phyloP scores from a whole-genome alignment of 371 early-diverging fungal genomes.

The Mortierella sp. region DNA sequence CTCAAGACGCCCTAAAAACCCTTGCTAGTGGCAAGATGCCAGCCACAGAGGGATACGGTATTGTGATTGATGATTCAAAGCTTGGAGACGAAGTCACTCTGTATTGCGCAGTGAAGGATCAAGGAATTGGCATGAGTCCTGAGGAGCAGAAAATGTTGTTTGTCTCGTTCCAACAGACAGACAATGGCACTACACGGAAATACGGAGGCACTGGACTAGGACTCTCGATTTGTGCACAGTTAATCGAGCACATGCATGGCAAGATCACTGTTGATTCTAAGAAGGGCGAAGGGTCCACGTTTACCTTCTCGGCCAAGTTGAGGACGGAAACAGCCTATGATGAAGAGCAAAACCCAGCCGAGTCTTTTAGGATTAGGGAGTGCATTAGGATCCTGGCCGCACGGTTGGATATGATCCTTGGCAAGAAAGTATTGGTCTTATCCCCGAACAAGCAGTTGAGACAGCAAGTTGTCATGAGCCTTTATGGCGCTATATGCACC shows the following conservation, averaged over 20 bases:
- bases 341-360: constrained; percentile 48
- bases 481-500: background rate
- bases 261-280: constrained; percentile 64
- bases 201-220: constrained; percentile 78
- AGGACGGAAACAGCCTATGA: constrained; percentile 39
- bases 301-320: constrained; percentile 63
- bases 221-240: constrained; percentile 67
- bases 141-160: constrained; percentile 69
- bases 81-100: constrained; percentile 33
- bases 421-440: constrained; percentile 53
- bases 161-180: constrained; percentile 71
- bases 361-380: constrained; percentile 30
- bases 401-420: constrained; percentile 48
- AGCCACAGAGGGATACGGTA: constrained; percentile 15
- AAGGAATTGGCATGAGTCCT: constrained; percentile 68
- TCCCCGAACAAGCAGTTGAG: constrained; percentile 36
- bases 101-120: constrained; percentile 56
- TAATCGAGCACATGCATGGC: constrained; percentile 70
- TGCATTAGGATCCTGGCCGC: constrained; percentile 41
- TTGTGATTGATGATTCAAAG: constrained; percentile 13
- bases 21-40: no score
- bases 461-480: constrained; percentile 31
- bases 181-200: constrained; percentile 72
- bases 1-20: constrained; percentile 7
- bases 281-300: constrained; percentile 69